Percentiles rank a stretch among this genome's conserved stretches.
Evolutionary conservation across 2,329 filamentous ascomycete species (phyloP).

Genomic region (Zymoseptoria passerinii): DNA sequence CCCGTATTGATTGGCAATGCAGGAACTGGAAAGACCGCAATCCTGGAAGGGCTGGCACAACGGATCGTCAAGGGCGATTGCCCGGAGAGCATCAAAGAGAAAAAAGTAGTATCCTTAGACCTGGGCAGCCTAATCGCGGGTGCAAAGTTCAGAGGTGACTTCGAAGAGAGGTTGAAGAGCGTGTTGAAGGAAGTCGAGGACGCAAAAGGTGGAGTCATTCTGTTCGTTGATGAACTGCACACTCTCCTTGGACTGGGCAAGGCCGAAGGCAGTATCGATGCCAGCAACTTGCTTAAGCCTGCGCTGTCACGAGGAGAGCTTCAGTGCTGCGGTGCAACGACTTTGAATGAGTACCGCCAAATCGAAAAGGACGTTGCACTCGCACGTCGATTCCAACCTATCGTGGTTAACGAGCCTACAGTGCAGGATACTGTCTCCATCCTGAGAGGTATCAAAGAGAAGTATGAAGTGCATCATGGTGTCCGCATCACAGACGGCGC

Average conservation of each 20-base stretch:
- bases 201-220: constrained; percentile 78
- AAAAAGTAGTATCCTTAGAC: constrained; percentile 78
- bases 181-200: constrained; percentile 87
- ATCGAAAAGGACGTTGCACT: constrained; percentile 96
- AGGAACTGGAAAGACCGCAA: constrained; percentile 89
- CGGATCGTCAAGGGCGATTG: constrained; percentile 88
- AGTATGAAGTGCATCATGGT: constrained; percentile 95
- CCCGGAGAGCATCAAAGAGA: constrained; percentile 91
- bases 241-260: constrained; percentile 87
- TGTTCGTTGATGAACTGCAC: constrained; percentile 94
- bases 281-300: constrained; percentile 88
- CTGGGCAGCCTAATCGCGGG: constrained; percentile 89
- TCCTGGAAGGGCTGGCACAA: constrained; percentile 81
- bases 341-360: constrained; percentile 78
- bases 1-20: constrained; percentile 88
- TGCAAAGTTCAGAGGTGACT: constrained; percentile 91
- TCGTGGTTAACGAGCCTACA: constrained; percentile 81
- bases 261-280: constrained; percentile 92
- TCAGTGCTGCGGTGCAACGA: constrained; percentile 93
- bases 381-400: constrained; percentile 87
- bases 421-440: constrained; percentile 94
- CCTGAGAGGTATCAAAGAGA: constrained; percentile 89
- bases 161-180: constrained; percentile 86
- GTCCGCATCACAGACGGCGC: constrained; percentile 80
- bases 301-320: constrained; percentile 86